phyloP scores from a whole-genome alignment of 768 basidiomycete species.

The Melanogaster broomeanus region DNA sequence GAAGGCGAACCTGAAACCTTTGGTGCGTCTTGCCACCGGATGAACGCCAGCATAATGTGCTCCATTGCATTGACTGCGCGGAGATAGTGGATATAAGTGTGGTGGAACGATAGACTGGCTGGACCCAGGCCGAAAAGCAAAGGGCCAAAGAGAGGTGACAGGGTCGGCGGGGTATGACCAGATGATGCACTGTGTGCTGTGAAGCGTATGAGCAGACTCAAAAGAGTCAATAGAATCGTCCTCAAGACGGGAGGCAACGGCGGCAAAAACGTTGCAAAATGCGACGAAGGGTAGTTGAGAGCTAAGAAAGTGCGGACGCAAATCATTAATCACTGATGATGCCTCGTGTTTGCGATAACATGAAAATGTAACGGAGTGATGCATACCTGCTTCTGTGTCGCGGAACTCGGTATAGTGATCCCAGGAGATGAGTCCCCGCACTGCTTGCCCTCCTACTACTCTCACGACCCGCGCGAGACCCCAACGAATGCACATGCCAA shows the following conservation, averaged over 20 bases:
- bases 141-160: conserved; percentile 89
- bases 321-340: conserved; percentile 17
- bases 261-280: conserved; percentile 71
- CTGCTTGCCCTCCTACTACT: conserved; percentile 65
- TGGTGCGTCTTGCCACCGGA: conserved; percentile 76
- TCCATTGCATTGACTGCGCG: conserved; percentile 86
- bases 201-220: conserved; percentile 80
- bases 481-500: conserved; percentile 94
- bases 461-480: conserved; percentile 79
- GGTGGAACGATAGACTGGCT: conserved; percentile 51
- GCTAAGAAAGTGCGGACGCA: conserved; percentile 35
- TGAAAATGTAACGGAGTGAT: conserved; percentile 20
- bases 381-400: conserved; percentile 77
- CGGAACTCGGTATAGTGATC: conserved; percentile 83
- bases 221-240: conserved; percentile 63
- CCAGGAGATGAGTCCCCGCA: conserved; percentile 86
- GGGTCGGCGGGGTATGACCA: conserved; percentile 88
- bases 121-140: conserved; percentile 81
- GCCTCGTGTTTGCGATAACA: conserved; percentile 26
- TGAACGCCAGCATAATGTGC: conserved; percentile 88
- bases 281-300: conserved; percentile 64
- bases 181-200: conserved; percentile 82
- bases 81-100: conserved; percentile 70
- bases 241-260: conserved; percentile 54
- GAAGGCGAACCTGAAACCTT: conserved; percentile 30